Evolutionary conservation across 768 basidiomycete species (phyloP).

Genomic region (Russula lepida): DNA sequence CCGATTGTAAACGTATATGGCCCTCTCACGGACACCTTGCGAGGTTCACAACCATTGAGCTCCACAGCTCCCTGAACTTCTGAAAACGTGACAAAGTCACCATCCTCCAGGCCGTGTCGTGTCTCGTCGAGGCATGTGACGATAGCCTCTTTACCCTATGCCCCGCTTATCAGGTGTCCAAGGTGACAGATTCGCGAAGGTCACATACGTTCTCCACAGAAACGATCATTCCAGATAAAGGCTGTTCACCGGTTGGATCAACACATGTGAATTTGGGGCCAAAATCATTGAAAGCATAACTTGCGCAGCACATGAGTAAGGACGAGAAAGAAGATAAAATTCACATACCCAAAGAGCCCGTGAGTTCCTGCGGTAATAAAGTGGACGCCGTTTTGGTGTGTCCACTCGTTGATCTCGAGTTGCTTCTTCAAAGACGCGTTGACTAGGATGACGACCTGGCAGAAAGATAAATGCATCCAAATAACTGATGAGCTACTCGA

Average conservation of each 20-base stretch:
- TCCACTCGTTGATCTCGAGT: conserved; percentile 93
- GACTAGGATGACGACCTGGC: conserved; percentile 83
- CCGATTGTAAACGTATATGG: conserved; percentile 98
- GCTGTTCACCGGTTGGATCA: conserved; percentile 96
- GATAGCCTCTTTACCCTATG: conserved; percentile 76
- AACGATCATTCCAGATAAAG: conserved; percentile 91
- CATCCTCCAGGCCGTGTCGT: conserved; percentile 96
- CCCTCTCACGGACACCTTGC: conserved; percentile 89
- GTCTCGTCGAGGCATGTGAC: conserved; percentile 97
- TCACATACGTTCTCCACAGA: conserved; percentile 71
- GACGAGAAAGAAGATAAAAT: background rate
- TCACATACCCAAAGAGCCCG: conserved; percentile 83
- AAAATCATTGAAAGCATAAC: conserved; percentile 94
- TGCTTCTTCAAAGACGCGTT: conserved; percentile 72
- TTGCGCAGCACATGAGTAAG: conserved; percentile 28
- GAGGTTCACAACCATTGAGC: conserved; percentile 83
- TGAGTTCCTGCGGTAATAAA: conserved; percentile 89
- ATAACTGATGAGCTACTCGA: background rate
- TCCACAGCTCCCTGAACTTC: conserved; percentile 95
- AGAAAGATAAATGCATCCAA: background rate
- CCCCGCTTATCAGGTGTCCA: conserved; percentile 3
- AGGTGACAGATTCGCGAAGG: background rate
- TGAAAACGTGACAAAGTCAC: conserved; percentile 92
- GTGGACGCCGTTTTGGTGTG: conserved; percentile 78
- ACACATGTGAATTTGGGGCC: conserved; percentile 91